Evolutionary conservation across 1,284 basidiomycete genomes (phyloP), one percentile per base, ranked within the genome.

Genomic region (Tausonia pullulans): DNA sequence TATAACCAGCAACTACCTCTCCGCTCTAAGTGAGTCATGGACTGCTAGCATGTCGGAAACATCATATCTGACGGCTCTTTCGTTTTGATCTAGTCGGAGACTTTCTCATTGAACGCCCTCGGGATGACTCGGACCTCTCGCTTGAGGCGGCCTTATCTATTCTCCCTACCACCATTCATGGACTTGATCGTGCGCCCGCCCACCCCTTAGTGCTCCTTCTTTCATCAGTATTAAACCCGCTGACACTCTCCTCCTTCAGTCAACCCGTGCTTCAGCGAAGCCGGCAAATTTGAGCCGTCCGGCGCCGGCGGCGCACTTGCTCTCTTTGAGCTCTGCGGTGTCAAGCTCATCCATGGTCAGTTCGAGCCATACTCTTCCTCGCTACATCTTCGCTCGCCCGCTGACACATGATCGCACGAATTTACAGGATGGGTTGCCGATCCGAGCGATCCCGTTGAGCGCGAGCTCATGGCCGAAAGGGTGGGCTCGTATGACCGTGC

Each of bases 281-380:
- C 84, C 4, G 82, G 82, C 2, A 80, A 82, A 0, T 93, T 92
- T 73, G 78, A 82, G 11, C 84, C 86, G 0, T 81, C 68, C 10
- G 67, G 81, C 2, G 81, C 80, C 39, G 80, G 80, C 0, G 87
- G 86, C 7, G 91, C 89, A 73, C 81, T 95, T 45, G 84, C 87
- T 61, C 81, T 95, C 4, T 96, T 96, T 72, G 79, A 85, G n/a
- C 83, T 89, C 60, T 87, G 85, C 0, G 84, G 84, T 6, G 88
- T 95, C 57, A 78, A 82, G 11, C 83, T 95, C 58, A 84, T 92
- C 0, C 91, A 95, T 69, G 92, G 92, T 27, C 27, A 27, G 27
- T 27, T 27, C 27, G 2, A 27, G 27, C 27, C 27, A 27, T 27
- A 27, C 27, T 27, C 27, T 27, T 27, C 27, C 27, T 27, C 27